Evolutionary conservation across 768 basidiomycete genomes (phyloP).

Genomic region (Ramaria sp.): DNA sequence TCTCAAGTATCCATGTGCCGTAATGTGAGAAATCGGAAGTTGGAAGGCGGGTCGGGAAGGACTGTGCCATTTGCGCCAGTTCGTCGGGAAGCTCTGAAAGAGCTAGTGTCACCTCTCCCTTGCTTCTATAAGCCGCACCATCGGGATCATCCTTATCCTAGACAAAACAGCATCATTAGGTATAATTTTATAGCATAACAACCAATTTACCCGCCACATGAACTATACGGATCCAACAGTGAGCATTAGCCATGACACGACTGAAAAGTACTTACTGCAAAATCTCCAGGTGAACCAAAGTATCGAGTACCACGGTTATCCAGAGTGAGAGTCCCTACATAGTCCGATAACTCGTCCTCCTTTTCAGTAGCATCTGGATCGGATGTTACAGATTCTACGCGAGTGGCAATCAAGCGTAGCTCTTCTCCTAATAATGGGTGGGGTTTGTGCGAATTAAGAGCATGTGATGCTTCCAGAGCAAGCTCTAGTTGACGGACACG

Average conservation of each 20-base stretch:
- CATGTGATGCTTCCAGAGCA: conserved; percentile 44
- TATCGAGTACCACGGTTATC: not conserved
- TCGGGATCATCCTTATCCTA: not conserved
- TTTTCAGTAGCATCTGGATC: conserved; percentile 22
- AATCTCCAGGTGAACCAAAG: conserved; percentile 4
- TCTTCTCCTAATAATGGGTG: conserved; percentile 55
- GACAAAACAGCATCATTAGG: not conserved
- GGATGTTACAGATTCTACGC: conserved; percentile 26
- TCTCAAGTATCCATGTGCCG: conserved; percentile 6
- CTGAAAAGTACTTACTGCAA: not conserved
- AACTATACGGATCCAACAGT: not conserved
- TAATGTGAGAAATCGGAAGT: not conserved
- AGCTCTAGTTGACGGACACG: conserved; percentile 61
- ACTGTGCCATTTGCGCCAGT: conserved; percentile 1
- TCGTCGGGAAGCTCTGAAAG: not conserved
- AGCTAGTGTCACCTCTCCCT: not conserved
- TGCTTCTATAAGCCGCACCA: not conserved
- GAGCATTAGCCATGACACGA: not conserved
- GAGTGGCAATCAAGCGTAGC: conserved; percentile 54
- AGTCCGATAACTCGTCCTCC: conserved; percentile 32
- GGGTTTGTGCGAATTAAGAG: conserved; percentile 31
- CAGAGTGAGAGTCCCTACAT: conserved; percentile 40
- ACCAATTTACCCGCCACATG: not conserved
- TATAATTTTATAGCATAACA: not conserved
- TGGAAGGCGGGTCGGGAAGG: not conserved